Conservation (phyloP, 2,329 filamentous ascomycete genomes). For the Neonectria coccinea region DNA sequence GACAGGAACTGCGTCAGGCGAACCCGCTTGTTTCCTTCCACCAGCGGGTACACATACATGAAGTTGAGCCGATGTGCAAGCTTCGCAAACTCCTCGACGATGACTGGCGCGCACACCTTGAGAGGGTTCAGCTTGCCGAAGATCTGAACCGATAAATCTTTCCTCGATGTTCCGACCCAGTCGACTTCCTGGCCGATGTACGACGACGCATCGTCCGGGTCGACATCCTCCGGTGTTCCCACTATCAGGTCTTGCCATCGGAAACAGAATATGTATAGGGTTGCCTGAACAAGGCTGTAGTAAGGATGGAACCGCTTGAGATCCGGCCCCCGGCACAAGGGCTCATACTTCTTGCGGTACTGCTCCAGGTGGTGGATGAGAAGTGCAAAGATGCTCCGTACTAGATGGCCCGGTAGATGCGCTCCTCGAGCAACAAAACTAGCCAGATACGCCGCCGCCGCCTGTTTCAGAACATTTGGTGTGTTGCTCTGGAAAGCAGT, state of each 20-base stretch:
- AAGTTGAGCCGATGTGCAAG: slow-evolving; percentile 88
- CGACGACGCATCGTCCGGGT: slow-evolving; percentile 70
- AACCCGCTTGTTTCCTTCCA: slow-evolving; percentile 93
- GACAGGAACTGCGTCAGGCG: slow-evolving; percentile 78
- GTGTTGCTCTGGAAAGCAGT: slow-evolving; percentile 69
- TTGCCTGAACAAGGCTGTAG: slow-evolving; percentile 88
- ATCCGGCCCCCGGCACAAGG: slow-evolving; percentile 84
- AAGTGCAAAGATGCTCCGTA: slow-evolving; percentile 85
- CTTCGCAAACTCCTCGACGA: slow-evolving; percentile 91
- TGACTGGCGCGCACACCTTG: slow-evolving; percentile 90
- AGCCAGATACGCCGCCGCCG: slow-evolving; percentile 90
- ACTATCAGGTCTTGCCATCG: slow-evolving; percentile 91
- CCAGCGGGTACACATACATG: slow-evolving; percentile 87
- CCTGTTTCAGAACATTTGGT: slow-evolving; percentile 80
- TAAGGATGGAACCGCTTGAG: slow-evolving; percentile 85
- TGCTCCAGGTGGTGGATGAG: slow-evolving; percentile 82
- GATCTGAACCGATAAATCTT: slow-evolving; percentile 80
- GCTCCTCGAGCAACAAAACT: slow-evolving; percentile 94
- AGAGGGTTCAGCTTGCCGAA: slow-evolving; percentile 92
- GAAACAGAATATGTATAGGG: slow-evolving; percentile 97
- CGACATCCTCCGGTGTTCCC: slow-evolving; percentile 69
- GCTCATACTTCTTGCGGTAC: slow-evolving; percentile 79
- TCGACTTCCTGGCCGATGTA: slow-evolving; percentile 78
- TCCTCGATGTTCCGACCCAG: slow-evolving; percentile 81
- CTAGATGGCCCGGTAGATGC: slow-evolving; percentile 78